Conservation (phyloP, 306 rosid genomes). For the Notholithocarpus densiflorus region DNA sequence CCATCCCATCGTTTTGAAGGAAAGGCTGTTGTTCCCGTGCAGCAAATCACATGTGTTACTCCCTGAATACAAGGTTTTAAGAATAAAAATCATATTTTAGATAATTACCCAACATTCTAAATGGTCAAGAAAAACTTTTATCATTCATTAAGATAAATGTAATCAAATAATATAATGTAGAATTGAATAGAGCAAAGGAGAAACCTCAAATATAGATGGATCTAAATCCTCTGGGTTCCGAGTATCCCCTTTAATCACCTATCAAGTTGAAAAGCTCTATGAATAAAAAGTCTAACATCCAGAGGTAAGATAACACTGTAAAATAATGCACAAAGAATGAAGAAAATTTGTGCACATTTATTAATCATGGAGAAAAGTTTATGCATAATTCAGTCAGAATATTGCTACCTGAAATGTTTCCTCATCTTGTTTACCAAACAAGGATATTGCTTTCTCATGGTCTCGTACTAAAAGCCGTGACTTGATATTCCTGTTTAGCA, state of each 20-base stretch:
- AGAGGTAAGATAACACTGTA: not conserved
- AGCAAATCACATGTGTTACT: conserved; percentile 93
- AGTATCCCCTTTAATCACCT: conserved; percentile 84
- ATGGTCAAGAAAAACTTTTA: not conserved
- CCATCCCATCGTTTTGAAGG: conserved; percentile 93
- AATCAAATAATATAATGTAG: not conserved
- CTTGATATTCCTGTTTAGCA: conserved; percentile 71
- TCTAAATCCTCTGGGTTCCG: conserved; percentile 68
- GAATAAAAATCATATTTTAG: conserved; percentile 2
- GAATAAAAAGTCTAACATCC: not conserved
- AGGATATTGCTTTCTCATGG: conserved; percentile 65
- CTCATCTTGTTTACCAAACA: conserved; percentile 75
- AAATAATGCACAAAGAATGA: not conserved
- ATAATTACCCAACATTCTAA: not conserved
- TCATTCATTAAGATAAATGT: not conserved
- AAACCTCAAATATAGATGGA: conserved; percentile 79
- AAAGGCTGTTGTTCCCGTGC: conserved; percentile 95
- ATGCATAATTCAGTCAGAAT: not conserved
- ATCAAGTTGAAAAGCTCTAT: conserved; percentile 31
- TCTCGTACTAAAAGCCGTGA: conserved; percentile 67
- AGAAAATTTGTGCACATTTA: not conserved
- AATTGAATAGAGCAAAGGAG: conserved; percentile 5
- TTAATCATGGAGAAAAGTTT: not conserved
- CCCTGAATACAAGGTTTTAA: conserved; percentile 53
- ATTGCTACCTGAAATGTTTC: conserved; percentile 58